Conservation (phyloP, 2,329 filamentous ascomycete species). For the Pleurostoma richardsiae region DNA sequence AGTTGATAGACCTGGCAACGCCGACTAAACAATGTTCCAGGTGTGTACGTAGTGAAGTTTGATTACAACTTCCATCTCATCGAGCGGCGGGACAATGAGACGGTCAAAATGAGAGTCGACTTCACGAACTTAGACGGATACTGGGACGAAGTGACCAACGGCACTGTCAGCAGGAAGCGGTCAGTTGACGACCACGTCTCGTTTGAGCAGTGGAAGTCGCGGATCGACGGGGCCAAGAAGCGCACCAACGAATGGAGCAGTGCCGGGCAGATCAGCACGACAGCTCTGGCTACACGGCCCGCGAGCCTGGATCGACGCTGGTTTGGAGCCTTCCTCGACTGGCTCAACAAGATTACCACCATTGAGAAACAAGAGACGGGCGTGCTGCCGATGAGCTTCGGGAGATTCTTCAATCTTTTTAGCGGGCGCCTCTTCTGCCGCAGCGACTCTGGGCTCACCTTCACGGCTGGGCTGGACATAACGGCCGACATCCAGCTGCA, state of each 20-base stretch:
- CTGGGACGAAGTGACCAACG: slow-evolving; percentile 18
- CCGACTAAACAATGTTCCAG: neutral
- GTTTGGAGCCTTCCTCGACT: slow-evolving; percentile 10
- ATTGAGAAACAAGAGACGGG: slow-evolving; percentile 6
- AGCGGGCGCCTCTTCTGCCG: neutral
- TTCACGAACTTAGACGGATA: slow-evolving; percentile 24
- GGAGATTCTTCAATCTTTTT: neutral
- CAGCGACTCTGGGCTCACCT: neutral
- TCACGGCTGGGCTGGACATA: neutral
- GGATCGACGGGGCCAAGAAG: neutral
- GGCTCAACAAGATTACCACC: slow-evolving; percentile 10
- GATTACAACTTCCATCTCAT: slow-evolving; percentile 24
- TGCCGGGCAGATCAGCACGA: neutral
- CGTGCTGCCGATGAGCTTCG: slow-evolving; percentile 6
- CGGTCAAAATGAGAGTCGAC: slow-evolving; percentile 24
- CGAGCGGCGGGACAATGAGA: slow-evolving; percentile 12
- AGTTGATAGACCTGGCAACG: too few relatives aligned
- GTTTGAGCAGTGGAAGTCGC: slow-evolving; percentile 1
- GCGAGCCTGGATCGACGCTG: slow-evolving; percentile 4
- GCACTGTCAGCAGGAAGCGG: neutral
- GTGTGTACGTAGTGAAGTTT: slow-evolving; percentile 20
- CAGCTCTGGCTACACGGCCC: neutral
- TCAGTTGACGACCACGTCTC: neutral
- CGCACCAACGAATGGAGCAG: neutral
- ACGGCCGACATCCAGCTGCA: neutral